These are phyloP conservation scores for Aleurites moluccanus DNA, from an alignment of 441 rosid species.

Conservation along the genomic window DNA sequence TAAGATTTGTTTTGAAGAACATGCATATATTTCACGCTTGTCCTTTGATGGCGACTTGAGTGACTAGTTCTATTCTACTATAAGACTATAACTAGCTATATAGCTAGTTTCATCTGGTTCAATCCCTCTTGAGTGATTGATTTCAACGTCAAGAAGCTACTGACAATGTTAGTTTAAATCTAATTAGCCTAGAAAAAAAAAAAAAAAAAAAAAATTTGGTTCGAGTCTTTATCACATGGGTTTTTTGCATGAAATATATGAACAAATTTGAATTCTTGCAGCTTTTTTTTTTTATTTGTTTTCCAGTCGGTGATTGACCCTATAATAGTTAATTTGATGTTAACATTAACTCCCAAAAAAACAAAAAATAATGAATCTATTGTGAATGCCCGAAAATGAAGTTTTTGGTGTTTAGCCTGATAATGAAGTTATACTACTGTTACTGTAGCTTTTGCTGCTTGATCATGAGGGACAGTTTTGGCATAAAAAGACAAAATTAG, in stretches of 20 bases:
- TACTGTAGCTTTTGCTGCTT: constrained; percentile 11
- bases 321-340: constrained; percentile 8
- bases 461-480: neutral
- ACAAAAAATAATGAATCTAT: neutral
- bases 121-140: neutral
- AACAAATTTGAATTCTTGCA: neutral
- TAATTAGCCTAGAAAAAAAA: too few species aligned
- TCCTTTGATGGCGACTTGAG: neutral
- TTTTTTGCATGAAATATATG: neutral
- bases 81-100: neutral
- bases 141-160: too few species aligned
- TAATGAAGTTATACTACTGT: neutral
- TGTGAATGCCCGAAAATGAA: constrained; percentile 4
- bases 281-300: too few species aligned
- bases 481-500: too few species aligned
- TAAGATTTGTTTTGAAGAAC: too few species aligned
- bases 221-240: constrained; percentile 12
- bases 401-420: neutral
- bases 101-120: neutral
- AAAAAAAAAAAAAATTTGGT: too few species aligned
- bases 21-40: too few species aligned
- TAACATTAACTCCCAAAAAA: neutral
- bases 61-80: neutral
- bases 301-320: neutral
- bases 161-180: too few species aligned